Evolutionary conservation across 805 yeast genomes (phyloP).

Genomic region (Teunomyces lycoperdinae): DNA sequence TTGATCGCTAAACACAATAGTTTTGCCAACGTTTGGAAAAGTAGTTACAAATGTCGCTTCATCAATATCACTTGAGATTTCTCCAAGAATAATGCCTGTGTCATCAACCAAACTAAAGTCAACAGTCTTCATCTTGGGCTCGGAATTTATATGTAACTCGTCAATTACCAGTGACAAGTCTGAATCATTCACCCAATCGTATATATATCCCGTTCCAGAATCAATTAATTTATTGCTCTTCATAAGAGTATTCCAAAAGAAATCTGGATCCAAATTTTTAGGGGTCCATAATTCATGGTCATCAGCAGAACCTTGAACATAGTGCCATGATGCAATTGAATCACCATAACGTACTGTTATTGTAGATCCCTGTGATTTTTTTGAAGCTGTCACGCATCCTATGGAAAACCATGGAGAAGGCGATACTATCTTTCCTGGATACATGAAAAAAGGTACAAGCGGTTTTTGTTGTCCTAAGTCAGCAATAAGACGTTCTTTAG

Average conservation of each 20-base stretch:
- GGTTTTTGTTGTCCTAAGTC: slow-evolving; percentile 40
- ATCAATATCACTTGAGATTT: slow-evolving; percentile 14
- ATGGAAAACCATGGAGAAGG: slow-evolving; percentile 29
- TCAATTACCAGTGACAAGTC: slow-evolving; percentile 19
- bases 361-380: slow-evolving; percentile 18
- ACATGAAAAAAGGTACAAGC: slow-evolving; percentile 66
- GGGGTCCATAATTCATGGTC: slow-evolving; percentile 84
- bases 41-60: slow-evolving; percentile 6
- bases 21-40: slow-evolving; percentile 5
- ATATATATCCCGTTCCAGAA: slow-evolving; percentile 17
- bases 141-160: slow-evolving; percentile 3
- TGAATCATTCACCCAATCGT: slow-evolving; percentile 20
- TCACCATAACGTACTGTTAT: slow-evolving; percentile 6
- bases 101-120: slow-evolving; percentile 2
- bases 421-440: slow-evolving; percentile 40
- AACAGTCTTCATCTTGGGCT: not conserved
- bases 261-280: slow-evolving; percentile 46
- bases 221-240: slow-evolving; percentile 17
- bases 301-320: slow-evolving; percentile 93
- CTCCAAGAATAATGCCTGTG: slow-evolving; percentile 30
- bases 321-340: slow-evolving; percentile 27
- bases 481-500: slow-evolving; percentile 25
- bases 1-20: slow-evolving; percentile 26
- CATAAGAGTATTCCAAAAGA: slow-evolving; percentile 51
- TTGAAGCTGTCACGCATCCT: slow-evolving; percentile 61